Base-by-base conservation (phyloP, 1,284 basidiomycete species). In the Rhizoctonia solani region DNA sequence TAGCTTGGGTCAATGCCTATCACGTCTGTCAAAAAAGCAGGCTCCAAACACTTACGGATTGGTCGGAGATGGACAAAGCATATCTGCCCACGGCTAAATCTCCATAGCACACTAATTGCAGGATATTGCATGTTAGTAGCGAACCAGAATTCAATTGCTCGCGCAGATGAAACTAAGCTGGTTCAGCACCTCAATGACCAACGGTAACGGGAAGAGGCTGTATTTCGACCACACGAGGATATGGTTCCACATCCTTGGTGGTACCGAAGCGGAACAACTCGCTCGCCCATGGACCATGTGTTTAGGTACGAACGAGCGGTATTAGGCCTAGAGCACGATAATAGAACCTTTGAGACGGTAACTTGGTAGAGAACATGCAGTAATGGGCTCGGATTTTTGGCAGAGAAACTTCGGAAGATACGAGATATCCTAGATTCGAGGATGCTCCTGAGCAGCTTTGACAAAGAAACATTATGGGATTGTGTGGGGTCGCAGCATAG, bases 191-290 rank as follows among this genome's bases (percentile, higher is more conserved):
- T 30, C 39, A 42, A 65, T 65, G 61, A 65, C 61, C 49, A 65
- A 65, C 44, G 61, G 23, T 32, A 47, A 41, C 49, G 50, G 49
- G 44, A 47, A 41, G 61, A 53, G 49, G 37, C 49, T 34, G 32
- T 52, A 44, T 52, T 41, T 32, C 32, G 32, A 65, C 53, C 61
- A 65, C 61, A 65, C 61, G 49, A 65, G 61, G 61, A 41, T 16
- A 14, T 23, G 11, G 27, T 34, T n/a, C 61, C 61, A 50, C 46
- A 50, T 37, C 29, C n/a, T 37, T 34, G 58, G 58, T 19, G 50
- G 25, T 27, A 42, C 53, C 50, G 49, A 16, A 32, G 23, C 21
- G 47, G 27, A 13, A 49, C 61, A 65, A 44, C 49, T 32, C 23
- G 11, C 49, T 34, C 61, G 53, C 53, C 49, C n/a, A 44, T 49